Evolutionary conservation across 768 basidiomycete genomes (phyloP).

Genomic region (Tylopilus intermedius): DNA sequence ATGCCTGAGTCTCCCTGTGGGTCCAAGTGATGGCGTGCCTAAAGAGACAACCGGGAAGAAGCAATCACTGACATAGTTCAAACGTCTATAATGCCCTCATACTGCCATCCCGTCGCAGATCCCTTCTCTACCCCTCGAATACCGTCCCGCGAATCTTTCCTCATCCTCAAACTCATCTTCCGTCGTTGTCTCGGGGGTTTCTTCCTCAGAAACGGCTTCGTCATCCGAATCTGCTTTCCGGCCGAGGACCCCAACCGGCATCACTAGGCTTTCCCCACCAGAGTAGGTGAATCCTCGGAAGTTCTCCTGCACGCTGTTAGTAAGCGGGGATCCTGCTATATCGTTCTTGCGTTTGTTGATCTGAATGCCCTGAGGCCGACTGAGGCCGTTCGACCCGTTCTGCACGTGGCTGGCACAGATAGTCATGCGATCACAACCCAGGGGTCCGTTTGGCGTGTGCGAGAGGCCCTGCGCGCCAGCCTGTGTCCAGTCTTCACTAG

Average conservation of each 20-base stretch:
- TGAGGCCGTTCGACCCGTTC: conserved; percentile 18
- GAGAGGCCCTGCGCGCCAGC: conserved; percentile 29
- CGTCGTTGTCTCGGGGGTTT: conserved; percentile 46
- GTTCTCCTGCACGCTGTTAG: conserved; percentile 92
- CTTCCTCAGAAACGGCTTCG: conserved; percentile 47
- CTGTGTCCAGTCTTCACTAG: conserved; percentile 54
- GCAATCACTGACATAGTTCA: conserved; percentile 9
- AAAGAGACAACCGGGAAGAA: conserved; percentile 6
- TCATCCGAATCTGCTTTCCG: conserved; percentile 31
- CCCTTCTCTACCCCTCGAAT: conserved; percentile 54
- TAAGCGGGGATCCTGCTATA: conserved; percentile 62
- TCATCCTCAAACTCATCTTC: conserved; percentile 78
- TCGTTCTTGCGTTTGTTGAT: conserved; percentile 47
- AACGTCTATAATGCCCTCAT: conserved; percentile 20
- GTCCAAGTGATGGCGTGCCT: conserved; percentile 15
- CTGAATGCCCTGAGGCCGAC: conserved; percentile 39
- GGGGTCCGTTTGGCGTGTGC: conserved; percentile 73
- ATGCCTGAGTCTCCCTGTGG: conserved; percentile 18
- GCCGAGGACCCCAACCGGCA: conserved; percentile 39
- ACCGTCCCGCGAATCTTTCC: conserved; percentile 59
- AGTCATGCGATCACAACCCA: conserved; percentile 52
- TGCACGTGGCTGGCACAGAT: conserved; percentile 10
- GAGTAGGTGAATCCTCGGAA: conserved; percentile 92
- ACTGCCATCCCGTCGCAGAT: conserved; percentile 32
- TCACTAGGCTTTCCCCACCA: conserved; percentile 62